Percentiles rank a stretch among this genome's conserved stretches.
phyloP scores from a whole-genome alignment of 495 filamentous ascomycete species.

The Halenospora varia region DNA sequence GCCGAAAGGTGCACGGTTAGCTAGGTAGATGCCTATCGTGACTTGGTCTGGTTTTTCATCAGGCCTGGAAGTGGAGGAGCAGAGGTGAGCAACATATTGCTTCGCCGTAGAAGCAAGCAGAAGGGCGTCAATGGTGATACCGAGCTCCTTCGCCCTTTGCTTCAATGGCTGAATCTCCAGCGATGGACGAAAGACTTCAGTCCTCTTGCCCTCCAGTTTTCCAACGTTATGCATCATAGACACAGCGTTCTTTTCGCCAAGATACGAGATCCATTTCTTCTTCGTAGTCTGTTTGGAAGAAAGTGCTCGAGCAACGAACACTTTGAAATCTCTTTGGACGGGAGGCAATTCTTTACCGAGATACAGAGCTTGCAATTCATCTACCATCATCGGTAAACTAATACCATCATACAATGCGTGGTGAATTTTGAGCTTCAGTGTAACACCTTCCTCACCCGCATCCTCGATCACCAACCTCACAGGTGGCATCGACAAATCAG shows the following conservation, averaged over 20 bases:
- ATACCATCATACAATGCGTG: constrained; percentile 59
- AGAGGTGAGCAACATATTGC: constrained; percentile 31
- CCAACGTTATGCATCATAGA: too few relatives aligned
- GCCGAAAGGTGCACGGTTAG: constrained; percentile 43
- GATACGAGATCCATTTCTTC: constrained; percentile 46
- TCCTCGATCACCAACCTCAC: constrained; percentile 20
- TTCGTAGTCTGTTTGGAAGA: constrained; percentile 12
- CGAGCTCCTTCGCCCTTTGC: constrained; percentile 28
- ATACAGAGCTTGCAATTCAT: constrained; percentile 38
- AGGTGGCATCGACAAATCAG: constrained; percentile 19
- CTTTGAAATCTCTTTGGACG: constrained; percentile 5
- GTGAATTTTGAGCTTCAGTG: constrained; percentile 41
- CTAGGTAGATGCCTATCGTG: constrained; percentile 50
- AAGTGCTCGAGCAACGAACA: constrained; percentile 20
- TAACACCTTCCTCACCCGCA: constrained; percentile 9
- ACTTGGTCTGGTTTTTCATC: constrained; percentile 27
- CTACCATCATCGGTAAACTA: constrained; percentile 45
- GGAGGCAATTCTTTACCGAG: constrained; percentile 5
- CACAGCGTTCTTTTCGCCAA: constrained; percentile 25
- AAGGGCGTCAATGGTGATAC: constrained; percentile 43
- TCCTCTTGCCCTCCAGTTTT: constrained; percentile 18
- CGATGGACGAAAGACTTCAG: constrained; percentile 37
- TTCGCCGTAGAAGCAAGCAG: constrained; percentile 45
- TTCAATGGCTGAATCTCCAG: constrained; percentile 24
- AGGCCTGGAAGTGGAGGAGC: constrained; percentile 8